These are phyloP conservation scores for Vigna trinervia DNA, from an alignment of 306 rosid species.

Conservation along the genomic window DNA sequence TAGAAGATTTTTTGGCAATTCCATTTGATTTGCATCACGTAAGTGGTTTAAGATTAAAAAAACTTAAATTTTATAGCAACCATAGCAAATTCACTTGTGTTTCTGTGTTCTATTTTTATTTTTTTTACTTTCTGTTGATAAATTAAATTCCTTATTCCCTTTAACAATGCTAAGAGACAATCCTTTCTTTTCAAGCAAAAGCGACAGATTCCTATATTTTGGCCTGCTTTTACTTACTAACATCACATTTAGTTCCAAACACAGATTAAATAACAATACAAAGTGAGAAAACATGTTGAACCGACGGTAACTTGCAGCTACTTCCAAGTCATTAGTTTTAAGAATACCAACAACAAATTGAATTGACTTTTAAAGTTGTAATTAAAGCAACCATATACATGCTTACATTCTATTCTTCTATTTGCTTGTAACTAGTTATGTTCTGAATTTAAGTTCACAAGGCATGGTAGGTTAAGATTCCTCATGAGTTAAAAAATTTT, in stretches of 20 bases:
- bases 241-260: slow-evolving; percentile 11
- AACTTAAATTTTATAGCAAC: too few relatives aligned
- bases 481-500: not conserved
- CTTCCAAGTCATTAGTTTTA: slow-evolving; percentile 32
- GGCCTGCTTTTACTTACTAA: slow-evolving; percentile 19
- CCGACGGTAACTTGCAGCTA: slow-evolving; percentile 38
- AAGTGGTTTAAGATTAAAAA: too few relatives aligned
- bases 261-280: slow-evolving; percentile 16
- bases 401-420: not conserved
- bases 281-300: not conserved
- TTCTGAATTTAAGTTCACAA: not conserved
- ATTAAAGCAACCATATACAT: not conserved
- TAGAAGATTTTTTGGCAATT: too few relatives aligned
- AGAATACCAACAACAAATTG: slow-evolving; percentile 12
- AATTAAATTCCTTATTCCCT: not conserved
- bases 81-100: too few relatives aligned
- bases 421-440: slow-evolving; percentile 20
- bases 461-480: slow-evolving; percentile 3
- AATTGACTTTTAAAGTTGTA: slow-evolving; percentile 25
- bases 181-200: slow-evolving; percentile 20
- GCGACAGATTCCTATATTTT: slow-evolving; percentile 37
- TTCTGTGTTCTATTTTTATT: too few relatives aligned
- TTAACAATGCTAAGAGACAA: slow-evolving; percentile 23
- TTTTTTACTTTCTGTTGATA: not conserved
- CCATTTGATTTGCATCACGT: too few relatives aligned